phyloP scores from a whole-genome alignment of 345 rosid genomes.

The Diplotaxis tenuifolia region DNA sequence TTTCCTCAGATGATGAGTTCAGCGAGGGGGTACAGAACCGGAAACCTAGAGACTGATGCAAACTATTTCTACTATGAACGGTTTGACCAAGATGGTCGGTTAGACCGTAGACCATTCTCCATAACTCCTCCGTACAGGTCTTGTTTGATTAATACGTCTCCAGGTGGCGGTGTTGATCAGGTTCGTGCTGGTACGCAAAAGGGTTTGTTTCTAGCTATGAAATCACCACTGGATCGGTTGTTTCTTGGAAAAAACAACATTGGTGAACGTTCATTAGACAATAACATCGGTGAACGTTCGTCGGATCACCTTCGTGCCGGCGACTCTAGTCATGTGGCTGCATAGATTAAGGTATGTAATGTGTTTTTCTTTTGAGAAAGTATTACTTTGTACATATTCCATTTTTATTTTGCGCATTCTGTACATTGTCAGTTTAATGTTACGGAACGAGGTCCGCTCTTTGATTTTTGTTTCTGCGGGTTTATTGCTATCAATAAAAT shows the following conservation, averaged over 20 bases:
- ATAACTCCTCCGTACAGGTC: conserved; percentile 46
- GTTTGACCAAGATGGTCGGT: conserved; percentile 43
- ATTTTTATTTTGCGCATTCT: background rate
- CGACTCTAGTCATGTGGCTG: conserved; percentile 17
- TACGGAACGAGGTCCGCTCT: background rate
- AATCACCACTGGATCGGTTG: conserved; percentile 45
- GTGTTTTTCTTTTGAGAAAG: conserved; percentile 6
- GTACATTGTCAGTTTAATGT: background rate
- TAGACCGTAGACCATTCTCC: conserved; percentile 41
- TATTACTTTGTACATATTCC: conserved; percentile 10
- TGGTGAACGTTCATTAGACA: background rate
- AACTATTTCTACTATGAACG: conserved; percentile 45
- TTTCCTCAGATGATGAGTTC: conserved; percentile 61
- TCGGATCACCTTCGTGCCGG: too few relatives aligned
- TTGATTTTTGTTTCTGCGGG: background rate
- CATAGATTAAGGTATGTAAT: conserved; percentile 12
- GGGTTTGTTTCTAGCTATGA: conserved; percentile 37
- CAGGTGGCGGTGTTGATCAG: conserved; percentile 29
- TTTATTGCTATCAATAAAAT: too few relatives aligned
- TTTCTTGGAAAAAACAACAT: conserved; percentile 32
- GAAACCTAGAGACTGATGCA: conserved; percentile 39
- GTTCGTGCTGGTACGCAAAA: conserved; percentile 36
- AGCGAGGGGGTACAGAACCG: conserved; percentile 54
- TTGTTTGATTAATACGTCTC: conserved; percentile 35
- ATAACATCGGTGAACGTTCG: conserved; percentile 42